These are phyloP conservation scores for Mucor saturninus DNA, from an alignment of 371 early-diverging fungal genomes.

Conservation along the genomic window DNA sequence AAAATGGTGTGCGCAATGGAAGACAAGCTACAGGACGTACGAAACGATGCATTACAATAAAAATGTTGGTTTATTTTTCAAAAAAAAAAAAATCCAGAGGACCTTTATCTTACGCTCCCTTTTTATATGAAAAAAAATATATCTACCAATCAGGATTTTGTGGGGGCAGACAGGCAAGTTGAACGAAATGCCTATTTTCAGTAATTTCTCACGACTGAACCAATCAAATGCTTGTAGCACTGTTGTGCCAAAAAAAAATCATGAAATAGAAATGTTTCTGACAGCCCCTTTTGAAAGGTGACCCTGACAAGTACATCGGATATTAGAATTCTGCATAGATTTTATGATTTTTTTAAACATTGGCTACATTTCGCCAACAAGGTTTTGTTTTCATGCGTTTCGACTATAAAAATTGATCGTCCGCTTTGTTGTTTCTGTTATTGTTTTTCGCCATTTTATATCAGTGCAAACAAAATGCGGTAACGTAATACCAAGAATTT, in stretches of 20 bases:
- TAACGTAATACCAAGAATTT: background rate
- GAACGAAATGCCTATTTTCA: background rate
- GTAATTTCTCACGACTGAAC: constrained; percentile 9
- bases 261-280: background rate
- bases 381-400: background rate
- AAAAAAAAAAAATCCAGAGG: background rate
- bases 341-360: background rate
- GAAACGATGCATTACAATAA: constrained; percentile 26
- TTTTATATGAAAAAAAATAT: background rate
- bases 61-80: background rate
- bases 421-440: background rate
- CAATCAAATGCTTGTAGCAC: constrained; percentile 1
- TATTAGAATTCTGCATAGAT: too few relatives aligned
- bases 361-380: background rate
- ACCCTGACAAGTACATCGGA: too few relatives aligned
- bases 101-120: background rate
- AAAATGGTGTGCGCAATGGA: constrained; percentile 7
- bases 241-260: background rate
- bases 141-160: background rate
- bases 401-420: background rate
- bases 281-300: background rate
- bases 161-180: constrained; percentile 1
- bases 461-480: too few relatives aligned
- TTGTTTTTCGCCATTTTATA: background rate
- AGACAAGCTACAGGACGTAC: constrained; percentile 19